A percentile compares a stretch with the other conserved stretches of the same genome.
Conservation (phyloP, 2,329 filamentous ascomycete species). For the Colletotrichum musicola region DNA sequence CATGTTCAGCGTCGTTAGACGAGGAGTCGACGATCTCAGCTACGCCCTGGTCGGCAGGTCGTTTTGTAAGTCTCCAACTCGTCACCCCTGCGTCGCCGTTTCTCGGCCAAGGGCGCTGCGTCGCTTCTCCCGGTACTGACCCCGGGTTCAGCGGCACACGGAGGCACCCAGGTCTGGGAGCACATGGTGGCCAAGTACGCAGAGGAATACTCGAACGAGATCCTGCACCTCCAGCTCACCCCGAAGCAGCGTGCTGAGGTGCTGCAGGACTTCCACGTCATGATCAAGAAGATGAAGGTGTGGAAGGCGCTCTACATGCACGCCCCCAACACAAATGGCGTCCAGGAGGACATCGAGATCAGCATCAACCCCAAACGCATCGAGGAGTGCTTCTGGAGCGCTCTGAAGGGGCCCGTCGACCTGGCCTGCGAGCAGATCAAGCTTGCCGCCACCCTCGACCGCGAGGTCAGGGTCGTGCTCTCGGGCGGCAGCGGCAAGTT, state of each 20-base stretch:
- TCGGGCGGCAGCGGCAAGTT: slow-evolving; percentile 4
- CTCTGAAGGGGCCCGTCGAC: neutral
- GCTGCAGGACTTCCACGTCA: neutral
- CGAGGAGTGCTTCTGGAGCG: neutral
- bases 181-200: neutral
- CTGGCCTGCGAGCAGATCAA: neutral
- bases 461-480: neutral
- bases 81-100: no score
- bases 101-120: neutral
- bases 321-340: neutral
- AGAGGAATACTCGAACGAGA: neutral
- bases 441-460: neutral
- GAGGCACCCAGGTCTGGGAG: neutral
- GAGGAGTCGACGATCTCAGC: neutral
- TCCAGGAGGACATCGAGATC: neutral
- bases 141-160: neutral
- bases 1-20: neutral
- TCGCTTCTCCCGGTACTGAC: neutral
- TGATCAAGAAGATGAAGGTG: neutral
- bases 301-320: neutral
- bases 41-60: neutral
- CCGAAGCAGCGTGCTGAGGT: neutral
- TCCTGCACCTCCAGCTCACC: neutral
- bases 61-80: neutral
- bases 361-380: neutral